Evolutionary conservation across 1,284 basidiomycete genomes (phyloP), one percentile per base, ranked within the genome.

Genomic region (Marasmius tenuissimus): DNA sequence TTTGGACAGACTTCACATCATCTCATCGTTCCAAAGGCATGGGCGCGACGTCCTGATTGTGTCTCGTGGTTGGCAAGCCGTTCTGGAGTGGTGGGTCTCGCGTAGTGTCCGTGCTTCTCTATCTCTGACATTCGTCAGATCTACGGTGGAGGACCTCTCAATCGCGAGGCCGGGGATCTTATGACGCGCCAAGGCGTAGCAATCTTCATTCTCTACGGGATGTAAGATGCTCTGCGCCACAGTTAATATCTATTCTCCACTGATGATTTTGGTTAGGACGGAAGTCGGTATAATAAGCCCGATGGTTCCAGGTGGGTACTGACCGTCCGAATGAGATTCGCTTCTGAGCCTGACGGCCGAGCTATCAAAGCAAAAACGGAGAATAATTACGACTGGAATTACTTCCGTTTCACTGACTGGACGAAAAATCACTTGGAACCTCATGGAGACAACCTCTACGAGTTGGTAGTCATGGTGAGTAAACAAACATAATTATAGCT

Each of bases 161-260:
- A 64, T 20, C 65, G 71, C 42, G 61, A 62, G 6, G 69, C 67
- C 8, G 74, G 74, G 9, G 69, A 73, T 59, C 49, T 45, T 38
- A 59, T 75, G 12, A 58, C 63, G 8, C 22, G 22, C 11, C 55
- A 69, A 57, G 72, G 73, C 7, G 69, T 73, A 8, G 49, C 50
- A 2, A 39, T 74, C 8, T 65, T 60, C 49, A 65, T 37, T 16
- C 33, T 68, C 12, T 75, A 70, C 53, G 71, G 68, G 37, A 40
- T 57, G 71, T 73, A 63, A 59, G 69, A 27, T 2, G 2, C 27
- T 27, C 27, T 65, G 6, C 40, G 12, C 2, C 16, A 5, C 16
- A 18, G 7, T 5, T n/a, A 4, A 20, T 47, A 8, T 47, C 8
- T 47, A 8, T 47, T 4, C 16, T 47, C 45, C 16, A 2, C 16